Base-by-base conservation (phyloP, 2,329 filamentous ascomycete species). In the Scytalidium sp. region DNA sequence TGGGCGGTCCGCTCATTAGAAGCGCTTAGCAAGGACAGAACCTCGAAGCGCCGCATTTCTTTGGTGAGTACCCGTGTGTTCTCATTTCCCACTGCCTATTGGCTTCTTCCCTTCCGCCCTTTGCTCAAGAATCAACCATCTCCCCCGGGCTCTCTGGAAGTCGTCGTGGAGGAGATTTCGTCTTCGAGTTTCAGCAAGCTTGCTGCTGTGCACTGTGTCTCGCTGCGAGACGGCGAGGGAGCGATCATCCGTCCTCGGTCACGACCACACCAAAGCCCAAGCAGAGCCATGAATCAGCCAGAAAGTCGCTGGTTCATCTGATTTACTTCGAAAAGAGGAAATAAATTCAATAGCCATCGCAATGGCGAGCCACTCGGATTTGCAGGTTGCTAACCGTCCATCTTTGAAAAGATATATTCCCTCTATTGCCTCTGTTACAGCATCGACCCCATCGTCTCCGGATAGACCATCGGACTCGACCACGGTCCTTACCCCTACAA, bases 1-100 rank as follows among this genome's bases (percentile, higher is more conserved):
- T 36, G 32, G 17, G 32, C 15, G 32, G 32, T 36, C 5, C 32
- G 13, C 11, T 36, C 32, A 15, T 36, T 15, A 27, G 13, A 10
- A 36, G 32, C 32, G 32, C 32, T 36, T 36, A 36, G 17, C 32
- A n/a, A n/a, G 32, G 8, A n/a, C 32, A 36, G 15, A 36, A n/a
- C 45, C 46, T 54, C 52, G 55, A 61, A 56, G 53, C 55, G 56
- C 57, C 51, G 49, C 47, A 56, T 50, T 48, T 39, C 41, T 32
- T 51, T 58, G 59, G 60, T 62, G 57, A 59, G 41, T 60, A 58
- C 45, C n/a, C n/a, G n/a, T n/a, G n/a, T n/a, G n/a, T n/a, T n/a
- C n/a, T n/a, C n/a, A n/a, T n/a, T n/a, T n/a, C n/a, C n/a, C n/a
- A n/a, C n/a, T n/a, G n/a, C n/a, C n/a, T n/a, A n/a, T n/a, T 27